Percentiles rank a stretch among this genome's conserved stretches.
Conservation (phyloP, 306 rosid genomes). For the Erythrophleum fordii region DNA sequence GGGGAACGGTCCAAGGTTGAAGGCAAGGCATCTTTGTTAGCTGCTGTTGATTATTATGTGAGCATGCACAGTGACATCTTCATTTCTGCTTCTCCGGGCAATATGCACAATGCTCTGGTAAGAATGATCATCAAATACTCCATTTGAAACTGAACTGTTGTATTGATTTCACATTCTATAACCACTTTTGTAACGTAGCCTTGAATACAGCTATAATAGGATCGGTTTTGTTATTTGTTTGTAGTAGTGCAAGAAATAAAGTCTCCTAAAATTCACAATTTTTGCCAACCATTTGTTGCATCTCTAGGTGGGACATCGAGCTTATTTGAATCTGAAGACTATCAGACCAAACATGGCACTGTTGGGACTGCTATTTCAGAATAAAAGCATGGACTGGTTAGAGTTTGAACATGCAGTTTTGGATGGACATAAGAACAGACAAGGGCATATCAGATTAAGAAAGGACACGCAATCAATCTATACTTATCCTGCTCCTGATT, state of each 20-base stretch:
- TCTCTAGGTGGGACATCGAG: conserved; percentile 82
- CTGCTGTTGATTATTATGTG: conserved; percentile 89
- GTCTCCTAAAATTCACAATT: conserved; percentile 18
- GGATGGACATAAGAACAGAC: conserved; percentile 85
- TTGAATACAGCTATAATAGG: background rate
- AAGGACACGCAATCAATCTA: conserved; percentile 90
- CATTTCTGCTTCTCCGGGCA: conserved; percentile 98
- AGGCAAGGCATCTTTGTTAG: conserved; percentile 91
- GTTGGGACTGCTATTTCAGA: conserved; percentile 82
- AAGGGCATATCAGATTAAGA: conserved; percentile 82
- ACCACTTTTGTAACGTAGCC: background rate
- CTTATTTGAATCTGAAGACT: conserved; percentile 83
- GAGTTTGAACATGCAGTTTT: conserved; percentile 70
- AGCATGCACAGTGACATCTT: conserved; percentile 96
- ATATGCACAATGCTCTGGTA: conserved; percentile 99
- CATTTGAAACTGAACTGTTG: conserved; percentile 22
- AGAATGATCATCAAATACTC: conserved; percentile 35
- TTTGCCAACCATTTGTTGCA: conserved; percentile 27
- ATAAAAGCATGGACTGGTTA: conserved; percentile 76
- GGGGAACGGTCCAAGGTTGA: conserved; percentile 70
- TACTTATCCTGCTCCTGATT: conserved; percentile 96
- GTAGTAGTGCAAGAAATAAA: conserved; percentile 16
- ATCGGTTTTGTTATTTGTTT: conserved; percentile 23
- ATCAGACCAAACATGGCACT: conserved; percentile 91
- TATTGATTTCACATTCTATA: background rate